Percentiles rank a stretch among this genome's conserved stretches.
phyloP scores from a whole-genome alignment of 768 basidiomycete species.

The Dioszegia crocea region DNA sequence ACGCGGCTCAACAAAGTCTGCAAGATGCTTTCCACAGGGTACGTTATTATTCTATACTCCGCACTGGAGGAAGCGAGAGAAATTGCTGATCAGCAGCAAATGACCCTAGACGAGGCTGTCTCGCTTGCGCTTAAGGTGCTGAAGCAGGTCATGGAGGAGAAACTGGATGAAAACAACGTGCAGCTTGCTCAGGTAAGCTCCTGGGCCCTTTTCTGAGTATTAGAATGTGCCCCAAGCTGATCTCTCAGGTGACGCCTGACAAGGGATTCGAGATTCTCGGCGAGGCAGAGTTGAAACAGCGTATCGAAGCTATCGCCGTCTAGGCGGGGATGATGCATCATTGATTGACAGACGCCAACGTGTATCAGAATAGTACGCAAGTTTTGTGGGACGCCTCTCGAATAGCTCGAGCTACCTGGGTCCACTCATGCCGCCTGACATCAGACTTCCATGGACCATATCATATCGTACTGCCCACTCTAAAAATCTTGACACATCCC shows the following conservation, averaged over 20 bases:
- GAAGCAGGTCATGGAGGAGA: constrained; percentile 99
- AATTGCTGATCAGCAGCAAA: constrained; percentile 60
- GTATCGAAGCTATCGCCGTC: constrained; percentile 65
- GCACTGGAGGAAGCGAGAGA: no score
- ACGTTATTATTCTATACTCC: no score
- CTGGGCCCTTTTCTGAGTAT: not conserved
- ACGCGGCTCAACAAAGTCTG: constrained; percentile 92
- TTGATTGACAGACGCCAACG: no score
- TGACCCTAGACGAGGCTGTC: constrained; percentile 84
- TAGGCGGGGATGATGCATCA: constrained; percentile 7
- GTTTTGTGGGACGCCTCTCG: no score
- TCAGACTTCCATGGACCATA: no score
- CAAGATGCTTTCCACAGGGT: constrained; percentile 98
- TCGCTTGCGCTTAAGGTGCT: constrained; percentile 77
- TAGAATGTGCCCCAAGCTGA: not conserved
- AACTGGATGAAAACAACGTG: constrained; percentile 96
- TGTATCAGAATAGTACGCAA: no score
- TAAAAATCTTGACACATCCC: constrained; percentile 40
- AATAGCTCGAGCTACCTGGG: no score
- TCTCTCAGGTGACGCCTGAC: constrained; percentile 65
- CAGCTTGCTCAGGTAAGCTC: constrained; percentile 81
- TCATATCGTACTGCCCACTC: constrained; percentile 5
- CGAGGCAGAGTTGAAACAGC: constrained; percentile 71
- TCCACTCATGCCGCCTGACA: no score
- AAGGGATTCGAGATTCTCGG: constrained; percentile 87